These are phyloP conservation scores for Albophoma yamanashiensis DNA, from an alignment of 2,329 filamentous ascomycete species.

Conservation along the genomic window DNA sequence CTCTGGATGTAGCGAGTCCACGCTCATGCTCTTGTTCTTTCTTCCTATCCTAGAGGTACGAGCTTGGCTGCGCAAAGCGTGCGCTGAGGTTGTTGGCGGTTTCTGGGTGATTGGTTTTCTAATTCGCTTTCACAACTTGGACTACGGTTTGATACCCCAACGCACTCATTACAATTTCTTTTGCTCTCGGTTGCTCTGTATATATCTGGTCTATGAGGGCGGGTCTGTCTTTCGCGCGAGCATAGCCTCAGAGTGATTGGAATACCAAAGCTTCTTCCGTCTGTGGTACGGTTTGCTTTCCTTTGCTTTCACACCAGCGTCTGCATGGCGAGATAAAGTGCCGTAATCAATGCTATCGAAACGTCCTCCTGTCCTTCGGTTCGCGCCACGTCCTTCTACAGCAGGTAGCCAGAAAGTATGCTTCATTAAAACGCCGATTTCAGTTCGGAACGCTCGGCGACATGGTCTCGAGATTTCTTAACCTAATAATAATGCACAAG, in stretches of 20 bases:
- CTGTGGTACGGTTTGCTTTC: not conserved
- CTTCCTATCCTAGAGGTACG: not conserved
- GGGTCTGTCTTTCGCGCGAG: not conserved
- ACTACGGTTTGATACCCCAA: not conserved
- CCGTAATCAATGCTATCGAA: not conserved
- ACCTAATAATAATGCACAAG: not conserved
- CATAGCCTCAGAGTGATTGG: not conserved
- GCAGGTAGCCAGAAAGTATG: not conserved
- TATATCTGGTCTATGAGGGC: not conserved
- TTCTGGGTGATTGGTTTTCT: not conserved
- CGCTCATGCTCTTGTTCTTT: not conserved
- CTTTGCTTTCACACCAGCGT: not conserved
- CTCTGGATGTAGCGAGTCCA: constrained; percentile 53
- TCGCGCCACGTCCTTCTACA: not conserved
- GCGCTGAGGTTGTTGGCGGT: not conserved
- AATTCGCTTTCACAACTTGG: not conserved
- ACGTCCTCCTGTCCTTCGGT: too few relatives aligned
- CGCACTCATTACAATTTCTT: not conserved
- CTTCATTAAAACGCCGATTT: not conserved
- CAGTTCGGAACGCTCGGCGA: not conserved
- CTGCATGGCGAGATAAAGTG: not conserved
- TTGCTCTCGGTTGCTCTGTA: not conserved
- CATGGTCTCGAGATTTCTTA: not conserved
- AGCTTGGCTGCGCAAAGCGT: too few relatives aligned
- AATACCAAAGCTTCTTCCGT: not conserved